Evolutionary conservation across 768 basidiomycete genomes (phyloP).

Genomic region (Mycena floridula): DNA sequence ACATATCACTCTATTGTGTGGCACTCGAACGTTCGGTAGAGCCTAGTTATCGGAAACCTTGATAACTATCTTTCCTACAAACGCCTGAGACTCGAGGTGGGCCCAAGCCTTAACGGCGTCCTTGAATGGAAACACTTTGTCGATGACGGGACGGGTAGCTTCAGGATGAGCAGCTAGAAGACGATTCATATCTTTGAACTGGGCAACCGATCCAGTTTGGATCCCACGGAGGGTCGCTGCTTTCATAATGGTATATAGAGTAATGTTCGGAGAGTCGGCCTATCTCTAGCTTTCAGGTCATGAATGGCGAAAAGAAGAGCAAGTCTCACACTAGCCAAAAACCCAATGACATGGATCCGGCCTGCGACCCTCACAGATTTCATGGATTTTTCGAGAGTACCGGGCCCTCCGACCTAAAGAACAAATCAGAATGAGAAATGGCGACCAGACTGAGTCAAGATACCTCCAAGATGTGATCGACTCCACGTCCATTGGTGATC

Average conservation of each 20-base stretch:
- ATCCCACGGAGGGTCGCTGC: conserved; percentile 35
- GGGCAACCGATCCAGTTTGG: conserved; percentile 35
- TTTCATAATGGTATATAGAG: conserved; percentile 19
- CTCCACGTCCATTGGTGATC: conserved; percentile 19
- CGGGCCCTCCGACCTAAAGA: conserved; percentile 49
- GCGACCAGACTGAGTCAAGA: conserved; percentile 8
- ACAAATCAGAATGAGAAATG: conserved; percentile 11
- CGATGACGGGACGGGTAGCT: conserved; percentile 36
- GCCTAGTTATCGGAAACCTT: no score
- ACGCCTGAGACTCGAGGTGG: conserved; percentile 38
- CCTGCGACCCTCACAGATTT: conserved; percentile 35
- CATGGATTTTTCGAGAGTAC: conserved; percentile 41
- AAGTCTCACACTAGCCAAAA: conserved; percentile 32
- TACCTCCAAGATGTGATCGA: conserved; percentile 18
- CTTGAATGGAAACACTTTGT: conserved; percentile 46
- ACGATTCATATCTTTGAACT: conserved; percentile 43
- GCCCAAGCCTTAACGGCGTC: conserved; percentile 37
- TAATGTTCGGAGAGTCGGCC: conserved; percentile 18
- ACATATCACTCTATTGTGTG: no score
- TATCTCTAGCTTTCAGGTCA: conserved; percentile 3
- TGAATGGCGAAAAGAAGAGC: not conserved
- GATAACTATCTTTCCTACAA: conserved; percentile 49
- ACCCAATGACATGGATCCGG: conserved; percentile 44
- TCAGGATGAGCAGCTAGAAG: conserved; percentile 27
- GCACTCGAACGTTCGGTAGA: no score